Percentiles rank a stretch among this genome's conserved stretches.
These are phyloP conservation scores for Elsinoe necatrix DNA, from an alignment of 2,329 filamentous ascomycete species.

Conservation along the genomic window DNA sequence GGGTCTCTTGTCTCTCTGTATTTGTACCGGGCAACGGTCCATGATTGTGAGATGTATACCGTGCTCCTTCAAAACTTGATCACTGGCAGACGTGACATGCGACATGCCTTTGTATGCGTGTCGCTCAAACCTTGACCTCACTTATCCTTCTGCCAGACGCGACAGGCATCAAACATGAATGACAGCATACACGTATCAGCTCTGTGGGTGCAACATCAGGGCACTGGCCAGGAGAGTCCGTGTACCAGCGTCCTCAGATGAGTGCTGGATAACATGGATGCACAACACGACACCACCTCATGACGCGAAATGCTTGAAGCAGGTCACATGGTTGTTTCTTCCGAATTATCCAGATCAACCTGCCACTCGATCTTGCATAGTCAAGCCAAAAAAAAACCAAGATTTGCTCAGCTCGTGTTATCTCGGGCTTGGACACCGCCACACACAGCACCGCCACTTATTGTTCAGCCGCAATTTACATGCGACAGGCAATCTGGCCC, in stretches of 20 bases:
- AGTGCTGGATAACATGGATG: not conserved
- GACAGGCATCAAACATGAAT: not conserved
- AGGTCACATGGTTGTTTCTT: not conserved
- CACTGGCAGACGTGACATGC: no score
- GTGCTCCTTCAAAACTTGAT: not conserved
- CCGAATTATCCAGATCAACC: not conserved
- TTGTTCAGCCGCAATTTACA: not conserved
- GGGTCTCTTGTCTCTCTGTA: not conserved
- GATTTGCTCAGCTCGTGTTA: not conserved
- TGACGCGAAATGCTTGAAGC: not conserved
- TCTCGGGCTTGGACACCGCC: not conserved
- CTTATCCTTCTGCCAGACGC: not conserved
- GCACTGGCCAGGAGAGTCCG: not conserved
- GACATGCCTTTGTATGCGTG: not conserved
- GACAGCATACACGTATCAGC: not conserved
- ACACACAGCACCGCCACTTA: not conserved
- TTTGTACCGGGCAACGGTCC: not conserved
- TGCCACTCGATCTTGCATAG: not conserved
- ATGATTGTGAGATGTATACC: not conserved
- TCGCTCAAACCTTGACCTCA: not conserved
- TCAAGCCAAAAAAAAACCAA: not conserved
- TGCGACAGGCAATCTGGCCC: not conserved
- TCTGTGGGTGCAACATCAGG: not conserved
- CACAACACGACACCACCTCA: not conserved
- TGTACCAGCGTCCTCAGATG: not conserved